These are phyloP conservation scores for Gossypium sturtianum DNA, from an alignment of 345 rosid genomes.

Conservation along the genomic window DNA sequence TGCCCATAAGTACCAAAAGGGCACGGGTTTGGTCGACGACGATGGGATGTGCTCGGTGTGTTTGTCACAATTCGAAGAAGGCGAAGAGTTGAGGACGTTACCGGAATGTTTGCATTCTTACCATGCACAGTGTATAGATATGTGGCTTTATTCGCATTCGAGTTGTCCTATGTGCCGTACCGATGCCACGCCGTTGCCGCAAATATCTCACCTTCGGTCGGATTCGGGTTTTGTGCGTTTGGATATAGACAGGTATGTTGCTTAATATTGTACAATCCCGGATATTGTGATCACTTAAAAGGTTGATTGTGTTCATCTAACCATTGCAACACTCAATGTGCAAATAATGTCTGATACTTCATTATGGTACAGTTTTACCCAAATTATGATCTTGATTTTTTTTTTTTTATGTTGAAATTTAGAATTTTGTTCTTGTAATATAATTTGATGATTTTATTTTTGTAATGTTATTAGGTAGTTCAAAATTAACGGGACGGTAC, in stretches of 20 bases:
- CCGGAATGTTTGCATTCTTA: conserved; percentile 39
- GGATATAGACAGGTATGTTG: neutral
- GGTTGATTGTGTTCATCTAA: neutral
- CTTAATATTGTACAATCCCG: neutral
- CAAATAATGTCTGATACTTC: neutral
- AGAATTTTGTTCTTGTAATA: too few species aligned
- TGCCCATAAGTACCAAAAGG: conserved; percentile 29
- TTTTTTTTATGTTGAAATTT: too few species aligned
- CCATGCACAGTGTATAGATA: conserved; percentile 38
- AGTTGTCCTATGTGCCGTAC: conserved; percentile 44
- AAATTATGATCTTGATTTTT: too few species aligned
- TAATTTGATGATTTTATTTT: too few species aligned
- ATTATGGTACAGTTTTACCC: neutral
- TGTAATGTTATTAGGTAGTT: too few species aligned
- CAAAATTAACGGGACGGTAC: too few species aligned
- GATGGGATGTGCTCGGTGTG: conserved; percentile 32
- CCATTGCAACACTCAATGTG: too few species aligned
- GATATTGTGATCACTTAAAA: neutral
- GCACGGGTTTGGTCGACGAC: conserved; percentile 15
- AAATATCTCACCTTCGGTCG: neutral
- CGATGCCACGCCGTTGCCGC: conserved; percentile 26
- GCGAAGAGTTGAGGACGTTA: conserved; percentile 35
- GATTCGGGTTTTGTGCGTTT: neutral
- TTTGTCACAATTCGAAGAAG: conserved; percentile 37
- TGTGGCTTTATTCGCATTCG: conserved; percentile 38